Evolutionary conservation across 257 asterid genomes (phyloP).

Genomic region (Cruciata laevipes): DNA sequence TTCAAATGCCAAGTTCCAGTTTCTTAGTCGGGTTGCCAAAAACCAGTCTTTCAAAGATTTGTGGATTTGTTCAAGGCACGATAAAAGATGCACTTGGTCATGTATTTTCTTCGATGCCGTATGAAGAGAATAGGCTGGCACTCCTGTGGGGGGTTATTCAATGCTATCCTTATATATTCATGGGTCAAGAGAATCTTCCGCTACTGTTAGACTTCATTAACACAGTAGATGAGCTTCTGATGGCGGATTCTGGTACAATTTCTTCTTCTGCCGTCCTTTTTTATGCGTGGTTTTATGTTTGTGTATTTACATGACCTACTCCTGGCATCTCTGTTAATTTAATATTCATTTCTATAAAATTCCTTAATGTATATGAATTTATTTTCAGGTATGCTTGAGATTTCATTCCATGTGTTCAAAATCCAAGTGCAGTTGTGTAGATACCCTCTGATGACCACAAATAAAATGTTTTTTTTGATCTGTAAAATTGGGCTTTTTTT

Average conservation of each 20-base stretch:
- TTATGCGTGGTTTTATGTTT: not conserved
- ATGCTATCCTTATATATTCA: conserved; percentile 54
- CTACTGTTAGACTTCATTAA: conserved; percentile 55
- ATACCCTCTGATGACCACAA: not conserved
- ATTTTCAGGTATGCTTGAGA: not conserved
- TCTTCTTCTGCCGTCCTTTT: conserved; percentile 7
- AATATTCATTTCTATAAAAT: not conserved
- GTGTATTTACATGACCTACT: not conserved
- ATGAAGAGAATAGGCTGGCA: conserved; percentile 48
- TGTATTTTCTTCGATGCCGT: conserved; percentile 22
- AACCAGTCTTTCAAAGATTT: conserved; percentile 37
- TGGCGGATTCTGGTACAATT: conserved; percentile 48
- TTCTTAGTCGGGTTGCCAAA: conserved; percentile 35
- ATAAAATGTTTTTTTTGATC: not conserved
- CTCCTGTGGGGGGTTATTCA: conserved; percentile 69
- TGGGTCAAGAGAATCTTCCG: conserved; percentile 35
- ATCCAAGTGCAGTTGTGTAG: not conserved
- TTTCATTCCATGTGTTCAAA: conserved; percentile 1
- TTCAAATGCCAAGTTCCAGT: conserved; percentile 36
- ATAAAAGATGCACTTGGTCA: conserved; percentile 33
- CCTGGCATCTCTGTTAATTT: not conserved
- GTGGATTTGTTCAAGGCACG: conserved; percentile 31
- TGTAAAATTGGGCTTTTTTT: not conserved
- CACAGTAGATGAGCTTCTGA: conserved; percentile 61
- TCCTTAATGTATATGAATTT: not conserved